A percentile compares a stretch with the other conserved stretches of the same genome.
Conservation (phyloP, 2,329 filamentous ascomycete genomes). For the Bimuria novae-zelandiae region DNA sequence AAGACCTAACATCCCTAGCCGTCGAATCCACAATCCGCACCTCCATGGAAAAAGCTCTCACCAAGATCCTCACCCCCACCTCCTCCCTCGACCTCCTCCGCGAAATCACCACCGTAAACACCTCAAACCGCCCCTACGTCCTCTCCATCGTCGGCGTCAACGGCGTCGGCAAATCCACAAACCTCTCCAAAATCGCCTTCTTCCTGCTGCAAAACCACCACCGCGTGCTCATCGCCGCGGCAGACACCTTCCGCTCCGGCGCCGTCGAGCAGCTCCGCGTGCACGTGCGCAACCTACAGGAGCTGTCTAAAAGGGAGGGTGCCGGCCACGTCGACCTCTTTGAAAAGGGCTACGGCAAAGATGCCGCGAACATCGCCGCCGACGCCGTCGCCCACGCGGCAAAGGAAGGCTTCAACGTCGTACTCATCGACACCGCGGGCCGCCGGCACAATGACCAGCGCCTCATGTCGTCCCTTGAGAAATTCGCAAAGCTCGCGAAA, state of each 20-base stretch:
- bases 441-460: constrained; percentile 93
- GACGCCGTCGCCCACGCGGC: constrained; percentile 85
- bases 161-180: constrained; percentile 97
- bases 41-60: constrained; percentile 89
- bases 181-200: constrained; percentile 96
- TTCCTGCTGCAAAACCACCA: constrained; percentile 98
- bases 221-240: constrained; percentile 89
- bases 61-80: constrained; percentile 94
- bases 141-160: constrained; percentile 99
- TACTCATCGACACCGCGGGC: constrained; percentile 95
- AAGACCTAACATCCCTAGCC: constrained; percentile 45
- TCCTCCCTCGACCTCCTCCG: constrained; percentile 92
- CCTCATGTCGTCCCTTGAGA: constrained; percentile 95
- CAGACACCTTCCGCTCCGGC: constrained; percentile 95
- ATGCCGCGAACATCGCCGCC: constrained; percentile 92
- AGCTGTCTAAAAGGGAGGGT: constrained; percentile 84
- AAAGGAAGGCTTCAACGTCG: constrained; percentile 81
- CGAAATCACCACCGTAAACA: constrained; percentile 80
- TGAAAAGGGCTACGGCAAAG: constrained; percentile 97
- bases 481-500: constrained; percentile 93
- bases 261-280: constrained; percentile 97
- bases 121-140: constrained; percentile 79
- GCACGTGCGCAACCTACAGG: constrained; percentile 90
- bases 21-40: constrained; percentile 81
- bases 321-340: constrained; percentile 82